These are phyloP conservation scores for Diaporthe longicolla DNA, from an alignment of 2,329 filamentous ascomycete genomes.

Conservation along the genomic window DNA sequence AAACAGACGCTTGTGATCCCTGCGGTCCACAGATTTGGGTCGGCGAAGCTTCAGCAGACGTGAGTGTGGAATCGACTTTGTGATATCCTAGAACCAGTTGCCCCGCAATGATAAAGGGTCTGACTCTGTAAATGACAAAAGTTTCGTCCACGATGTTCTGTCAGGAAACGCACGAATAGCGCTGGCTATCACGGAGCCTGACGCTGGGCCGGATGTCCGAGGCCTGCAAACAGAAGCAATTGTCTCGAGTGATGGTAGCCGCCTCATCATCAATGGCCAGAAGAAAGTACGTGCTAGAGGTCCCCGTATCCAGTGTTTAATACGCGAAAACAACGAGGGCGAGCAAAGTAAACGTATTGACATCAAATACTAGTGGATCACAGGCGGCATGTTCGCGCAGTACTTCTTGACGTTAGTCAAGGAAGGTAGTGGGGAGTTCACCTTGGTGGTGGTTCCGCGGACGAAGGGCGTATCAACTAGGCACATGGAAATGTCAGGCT, in stretches of 20 bases:
- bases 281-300: slow-evolving; percentile 58
- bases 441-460: slow-evolving; percentile 66
- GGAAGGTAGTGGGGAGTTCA: slow-evolving; percentile 64
- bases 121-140: slow-evolving; percentile 31
- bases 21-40: slow-evolving; percentile 48
- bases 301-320: no score
- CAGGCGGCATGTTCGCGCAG: slow-evolving; percentile 67
- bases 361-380: slow-evolving; percentile 65
- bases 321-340: no score
- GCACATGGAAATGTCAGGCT: slow-evolving; percentile 72
- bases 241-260: slow-evolving; percentile 37
- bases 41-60: slow-evolving; percentile 44
- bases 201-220: slow-evolving; percentile 44
- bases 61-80: slow-evolving; percentile 41
- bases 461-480: slow-evolving; percentile 62
- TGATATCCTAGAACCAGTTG: slow-evolving; percentile 17
- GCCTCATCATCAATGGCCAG: slow-evolving; percentile 71
- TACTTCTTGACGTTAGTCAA: slow-evolving; percentile 68
- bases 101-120: slow-evolving; percentile 35
- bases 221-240: slow-evolving; percentile 42
- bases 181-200: slow-evolving; percentile 45
- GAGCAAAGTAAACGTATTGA: no score
- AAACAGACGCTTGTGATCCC: slow-evolving; percentile 40
- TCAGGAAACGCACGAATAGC: slow-evolving; percentile 53
- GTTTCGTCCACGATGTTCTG: slow-evolving; percentile 51